These are phyloP conservation scores for Neonothopanus nambi DNA, from an alignment of 1,284 basidiomycete species.

Conservation along the genomic window DNA sequence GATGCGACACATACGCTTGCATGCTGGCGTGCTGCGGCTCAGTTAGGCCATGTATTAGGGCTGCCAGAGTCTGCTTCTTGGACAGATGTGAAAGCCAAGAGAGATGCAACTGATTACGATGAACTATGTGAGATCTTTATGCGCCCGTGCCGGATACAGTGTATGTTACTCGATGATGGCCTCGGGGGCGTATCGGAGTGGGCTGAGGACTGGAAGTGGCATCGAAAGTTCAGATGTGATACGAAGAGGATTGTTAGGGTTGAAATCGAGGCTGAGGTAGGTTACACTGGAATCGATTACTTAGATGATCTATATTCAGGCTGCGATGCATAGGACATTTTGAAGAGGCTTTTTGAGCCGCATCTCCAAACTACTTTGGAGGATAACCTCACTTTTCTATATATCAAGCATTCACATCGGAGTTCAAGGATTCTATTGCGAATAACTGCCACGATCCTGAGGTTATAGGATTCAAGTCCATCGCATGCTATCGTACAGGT, in stretches of 20 bases:
- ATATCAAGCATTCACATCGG: constrained; percentile 20
- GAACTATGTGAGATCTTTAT: constrained; percentile 59
- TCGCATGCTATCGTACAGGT: constrained; percentile 74
- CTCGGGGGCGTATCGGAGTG: constrained; percentile 49
- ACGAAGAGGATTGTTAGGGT: constrained; percentile 66
- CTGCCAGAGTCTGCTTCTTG: constrained; percentile 46
- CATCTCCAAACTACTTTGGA: not conserved
- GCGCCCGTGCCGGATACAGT: constrained; percentile 54
- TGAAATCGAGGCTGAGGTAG: constrained; percentile 67
- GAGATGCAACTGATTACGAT: constrained; percentile 47
- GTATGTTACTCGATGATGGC: constrained; percentile 72
- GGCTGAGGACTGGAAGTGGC: constrained; percentile 57
- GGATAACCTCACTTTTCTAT: constrained; percentile 13
- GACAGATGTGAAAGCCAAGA: constrained; percentile 54
- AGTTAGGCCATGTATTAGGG: constrained; percentile 52
- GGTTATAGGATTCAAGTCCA: constrained; percentile 74
- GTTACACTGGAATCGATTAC: not conserved
- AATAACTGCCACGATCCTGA: constrained; percentile 39
- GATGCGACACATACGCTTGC: constrained; percentile 60
- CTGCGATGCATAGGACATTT: constrained; percentile 32
- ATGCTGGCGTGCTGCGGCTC: constrained; percentile 53
- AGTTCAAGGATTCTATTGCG: constrained; percentile 25
- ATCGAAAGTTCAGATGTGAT: constrained; percentile 38
- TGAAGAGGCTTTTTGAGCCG: constrained; percentile 20
- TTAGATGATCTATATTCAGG: constrained; percentile 1